Conservation (phyloP, 2,329 filamentous ascomycete species). For the Aspergillus candidus region DNA sequence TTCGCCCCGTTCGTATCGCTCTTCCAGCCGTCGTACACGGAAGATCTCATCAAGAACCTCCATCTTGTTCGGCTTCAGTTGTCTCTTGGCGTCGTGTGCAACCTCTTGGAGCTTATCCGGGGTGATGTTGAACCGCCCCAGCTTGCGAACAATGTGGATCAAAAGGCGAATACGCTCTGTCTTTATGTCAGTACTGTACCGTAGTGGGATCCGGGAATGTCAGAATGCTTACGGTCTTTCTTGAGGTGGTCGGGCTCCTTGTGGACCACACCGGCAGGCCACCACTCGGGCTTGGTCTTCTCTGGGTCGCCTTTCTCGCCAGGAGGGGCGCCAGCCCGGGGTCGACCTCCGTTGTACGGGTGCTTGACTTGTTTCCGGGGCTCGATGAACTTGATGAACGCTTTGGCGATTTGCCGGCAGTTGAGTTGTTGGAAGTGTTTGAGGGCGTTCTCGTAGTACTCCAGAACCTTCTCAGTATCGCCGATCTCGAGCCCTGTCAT, state of each 20-base stretch:
- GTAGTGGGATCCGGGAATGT: no score
- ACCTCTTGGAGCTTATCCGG: conserved; percentile 37
- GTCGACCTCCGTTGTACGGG: conserved; percentile 44
- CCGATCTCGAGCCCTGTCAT: conserved; percentile 33
- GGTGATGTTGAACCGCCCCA: conserved; percentile 30
- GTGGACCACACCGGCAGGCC: conserved; percentile 41
- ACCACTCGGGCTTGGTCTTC: conserved; percentile 42
- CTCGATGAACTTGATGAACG: conserved; percentile 43
- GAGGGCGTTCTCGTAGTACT: conserved; percentile 39
- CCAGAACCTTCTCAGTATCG: conserved; percentile 31
- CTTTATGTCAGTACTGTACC: conserved; percentile 2
- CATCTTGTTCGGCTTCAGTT: conserved; percentile 31
- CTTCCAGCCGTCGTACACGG: conserved; percentile 35
- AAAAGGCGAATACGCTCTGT: conserved; percentile 34
- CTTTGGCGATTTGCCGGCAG: conserved; percentile 41
- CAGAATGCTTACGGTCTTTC: conserved; percentile 37
- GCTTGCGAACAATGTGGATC: conserved; percentile 37
- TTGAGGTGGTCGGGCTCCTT: conserved; percentile 45
- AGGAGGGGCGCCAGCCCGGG: conserved; percentile 27
- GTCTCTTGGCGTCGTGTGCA: conserved; percentile 34
- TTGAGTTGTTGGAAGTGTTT: conserved; percentile 42
- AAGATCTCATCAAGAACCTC: conserved; percentile 39
- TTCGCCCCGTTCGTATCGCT: conserved; percentile 37
- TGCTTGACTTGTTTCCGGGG: conserved; percentile 44
- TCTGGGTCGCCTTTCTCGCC: conserved; percentile 38